phyloP scores from a whole-genome alignment of 257 asterid species.

The Solanum chiquidenum region DNA sequence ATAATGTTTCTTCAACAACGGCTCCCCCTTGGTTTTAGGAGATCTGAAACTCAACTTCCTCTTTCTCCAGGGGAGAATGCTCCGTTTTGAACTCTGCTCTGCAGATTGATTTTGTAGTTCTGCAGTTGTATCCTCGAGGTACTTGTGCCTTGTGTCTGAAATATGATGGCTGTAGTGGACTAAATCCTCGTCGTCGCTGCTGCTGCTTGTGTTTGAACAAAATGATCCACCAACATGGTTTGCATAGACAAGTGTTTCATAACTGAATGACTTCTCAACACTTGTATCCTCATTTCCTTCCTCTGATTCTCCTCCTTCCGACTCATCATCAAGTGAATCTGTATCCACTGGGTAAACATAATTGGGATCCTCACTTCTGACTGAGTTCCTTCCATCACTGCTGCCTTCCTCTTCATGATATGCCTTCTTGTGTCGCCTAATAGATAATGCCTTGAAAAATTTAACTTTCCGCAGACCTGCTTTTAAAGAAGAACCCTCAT shows the following conservation, averaged over 20 bases:
- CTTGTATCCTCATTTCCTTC: slow-evolving; percentile 24
- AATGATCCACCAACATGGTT: slow-evolving; percentile 45
- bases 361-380: slow-evolving; percentile 41
- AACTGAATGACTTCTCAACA: slow-evolving; percentile 37
- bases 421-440: slow-evolving; percentile 26
- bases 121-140: slow-evolving; percentile 3
- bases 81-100: slow-evolving; percentile 30
- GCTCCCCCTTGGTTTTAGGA: slow-evolving; percentile 65
- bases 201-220: slow-evolving; percentile 32
- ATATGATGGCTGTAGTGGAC: slow-evolving; percentile 28
- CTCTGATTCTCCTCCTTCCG: slow-evolving; percentile 24
- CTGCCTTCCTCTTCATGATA: slow-evolving; percentile 44
- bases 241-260: slow-evolving; percentile 52
- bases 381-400: slow-evolving; percentile 55
- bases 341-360: slow-evolving; percentile 32
- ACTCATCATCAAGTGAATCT: slow-evolving; percentile 34
- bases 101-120: slow-evolving; percentile 16
- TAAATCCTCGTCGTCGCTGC: slow-evolving; percentile 61
- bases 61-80: slow-evolving; percentile 71
- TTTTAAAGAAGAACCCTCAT: slow-evolving; percentile 22
- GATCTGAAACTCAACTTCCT: slow-evolving; percentile 63
- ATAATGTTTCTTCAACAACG: slow-evolving; percentile 46
- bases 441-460: slow-evolving; percentile 30
- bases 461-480: slow-evolving; percentile 32
- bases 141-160: slow-evolving; percentile 10